A percentile compares a stretch with the other conserved stretches of the same genome.
Conservation (phyloP, 108 stramenopile genomes). For the Cyclotella kingstonii region DNA sequence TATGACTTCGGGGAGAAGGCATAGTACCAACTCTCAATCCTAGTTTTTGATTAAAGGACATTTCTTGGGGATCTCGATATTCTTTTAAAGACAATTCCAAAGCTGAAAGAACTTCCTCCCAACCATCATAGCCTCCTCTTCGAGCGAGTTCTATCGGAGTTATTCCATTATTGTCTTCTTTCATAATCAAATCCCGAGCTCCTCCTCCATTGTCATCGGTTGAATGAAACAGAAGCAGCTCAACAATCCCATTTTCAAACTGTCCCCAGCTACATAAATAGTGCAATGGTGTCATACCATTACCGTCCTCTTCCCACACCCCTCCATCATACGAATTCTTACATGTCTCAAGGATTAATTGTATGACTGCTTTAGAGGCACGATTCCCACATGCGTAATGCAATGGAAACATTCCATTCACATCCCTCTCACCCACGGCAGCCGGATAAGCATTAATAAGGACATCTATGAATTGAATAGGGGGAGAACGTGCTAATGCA, state of each 20-base stretch:
- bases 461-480: constrained; percentile 5
- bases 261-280: constrained; percentile 26
- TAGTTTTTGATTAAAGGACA: not conserved
- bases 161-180: constrained; percentile 9
- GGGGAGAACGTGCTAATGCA: constrained; percentile 33
- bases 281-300: constrained; percentile 32
- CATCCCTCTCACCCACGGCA: constrained; percentile 19
- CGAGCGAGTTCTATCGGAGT: constrained; percentile 26
- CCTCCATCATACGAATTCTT: not conserved
- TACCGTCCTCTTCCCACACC: constrained; percentile 21
- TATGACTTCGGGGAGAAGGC: not conserved
- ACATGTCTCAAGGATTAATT: not conserved
- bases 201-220: not conserved
- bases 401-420: constrained; percentile 23
- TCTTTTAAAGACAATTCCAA: constrained; percentile 6
- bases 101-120: constrained; percentile 12
- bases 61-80: not conserved
- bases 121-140: constrained; percentile 19
- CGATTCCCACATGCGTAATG: constrained; percentile 42
- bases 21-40: not conserved
- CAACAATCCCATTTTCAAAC: constrained; percentile 12
- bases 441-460: constrained; percentile 31
- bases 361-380: constrained; percentile 12
- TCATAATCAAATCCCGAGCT: constrained; percentile 3
- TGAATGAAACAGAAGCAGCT: constrained; percentile 7